Evolutionary conservation across 768 basidiomycete genomes (phyloP).

Genomic region (Collybia mongolica): DNA sequence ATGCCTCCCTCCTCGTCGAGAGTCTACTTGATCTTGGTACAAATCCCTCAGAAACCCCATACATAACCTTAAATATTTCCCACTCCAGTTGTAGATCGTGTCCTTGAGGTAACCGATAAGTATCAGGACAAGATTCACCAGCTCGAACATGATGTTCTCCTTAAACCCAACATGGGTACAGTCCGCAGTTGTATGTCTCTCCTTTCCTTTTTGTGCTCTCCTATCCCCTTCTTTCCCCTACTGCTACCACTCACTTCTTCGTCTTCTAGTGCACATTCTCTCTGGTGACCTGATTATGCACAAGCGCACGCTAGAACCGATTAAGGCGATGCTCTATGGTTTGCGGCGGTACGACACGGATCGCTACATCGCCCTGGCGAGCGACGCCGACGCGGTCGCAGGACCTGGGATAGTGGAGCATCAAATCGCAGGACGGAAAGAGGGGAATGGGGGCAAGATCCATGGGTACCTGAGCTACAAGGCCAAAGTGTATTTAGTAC

Average conservation of each 20-base stretch:
- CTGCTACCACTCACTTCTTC: no score
- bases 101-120: constrained; percentile 63
- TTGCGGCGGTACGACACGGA: constrained; percentile 65
- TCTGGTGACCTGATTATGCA: constrained; percentile 71
- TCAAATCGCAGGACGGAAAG: neutral
- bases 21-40: constrained; percentile 44
- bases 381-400: constrained; percentile 19
- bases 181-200: constrained; percentile 51
- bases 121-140: constrained; percentile 60
- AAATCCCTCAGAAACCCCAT: constrained; percentile 4
- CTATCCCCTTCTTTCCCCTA: no score
- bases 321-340: constrained; percentile 64
- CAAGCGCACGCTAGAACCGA: constrained; percentile 68
- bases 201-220: neutral
- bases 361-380: constrained; percentile 49
- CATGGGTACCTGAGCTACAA: constrained; percentile 63
- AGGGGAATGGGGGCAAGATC: constrained; percentile 5
- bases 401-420: neutral
- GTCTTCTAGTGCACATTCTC: constrained; percentile 59
- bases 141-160: constrained; percentile 56
- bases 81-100: constrained; percentile 56
- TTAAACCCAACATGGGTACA: constrained; percentile 56
- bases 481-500: constrained; percentile 61
- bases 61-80: neutral
- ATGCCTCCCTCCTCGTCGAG: constrained; percentile 57